Evolutionary conservation across 306 rosid genomes (phyloP), one percentile per base, ranked within the genome.

Genomic region (Cucurbita ficifolia): DNA sequence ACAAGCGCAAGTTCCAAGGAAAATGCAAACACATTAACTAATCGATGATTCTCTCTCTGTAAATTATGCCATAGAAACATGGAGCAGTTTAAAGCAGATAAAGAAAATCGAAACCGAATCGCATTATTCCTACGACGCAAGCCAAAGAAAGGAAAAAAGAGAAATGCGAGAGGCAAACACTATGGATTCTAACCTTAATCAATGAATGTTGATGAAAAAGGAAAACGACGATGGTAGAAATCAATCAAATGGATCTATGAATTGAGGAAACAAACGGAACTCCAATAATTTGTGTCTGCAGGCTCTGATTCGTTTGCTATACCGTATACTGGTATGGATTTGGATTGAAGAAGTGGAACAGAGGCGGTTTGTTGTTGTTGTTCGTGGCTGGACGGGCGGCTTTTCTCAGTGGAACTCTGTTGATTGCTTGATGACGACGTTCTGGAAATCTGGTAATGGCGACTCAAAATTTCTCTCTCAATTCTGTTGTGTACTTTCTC

Each of bases 361-460:
- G 45, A 60, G 46, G 68, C 22, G 46, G 45, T 53, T 35, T 50
- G 19, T 38, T 35, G 19, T 38, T 35, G 7, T 35, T 35, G 10
- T 35, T 50, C 19, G 3, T 16, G 3, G 18, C 2, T 17, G 46
- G 11, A 42, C 10, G 46, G 46, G 33, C 13, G 59, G 59, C 12
- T 19, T 56, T 56, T 22, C 10, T 58, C 40, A 58, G 64, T 24
- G 29, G 29, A 62, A 38, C 70, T 62, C 70, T 38, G 49, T 39
- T 39, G 68, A 14, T 60, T 17, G 69, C 9, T 62, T 6, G 45
- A 60, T 62, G 49, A 39, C 29, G 49, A 39, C 29, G 70, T 62
- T 62, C 49, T 38, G 70, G 49, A 62, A 62, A 62, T 62, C 70
- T 17, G 70, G 70, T 62, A 62, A 62, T 62, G 69, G 69, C 69